A percentile compares a stretch with the other conserved stretches of the same genome.
Evolutionary conservation across 495 filamentous ascomycete species (phyloP).

Genomic region (Penicillium manginii): DNA sequence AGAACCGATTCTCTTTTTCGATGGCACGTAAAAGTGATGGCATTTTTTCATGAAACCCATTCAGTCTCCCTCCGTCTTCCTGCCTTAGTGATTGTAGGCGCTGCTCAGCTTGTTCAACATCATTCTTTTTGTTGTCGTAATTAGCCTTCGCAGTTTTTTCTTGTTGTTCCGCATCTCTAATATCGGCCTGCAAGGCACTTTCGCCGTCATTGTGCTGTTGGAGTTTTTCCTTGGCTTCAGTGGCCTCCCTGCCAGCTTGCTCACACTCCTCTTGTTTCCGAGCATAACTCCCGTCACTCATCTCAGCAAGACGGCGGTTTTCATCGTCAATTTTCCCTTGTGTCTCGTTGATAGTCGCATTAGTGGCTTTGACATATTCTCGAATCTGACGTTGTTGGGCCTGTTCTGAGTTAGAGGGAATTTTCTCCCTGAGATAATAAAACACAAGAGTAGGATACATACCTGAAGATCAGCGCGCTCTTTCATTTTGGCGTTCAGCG

Average conservation of each 20-base stretch:
- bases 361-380: conserved; percentile 48
- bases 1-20: conserved; percentile 66
- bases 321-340: conserved; percentile 50
- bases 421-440: not conserved
- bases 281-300: conserved; percentile 57
- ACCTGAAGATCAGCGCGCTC: conserved; percentile 53
- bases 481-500: conserved; percentile 42
- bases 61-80: conserved; percentile 54
- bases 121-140: conserved; percentile 34
- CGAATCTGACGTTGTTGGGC: conserved; percentile 55
- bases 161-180: conserved; percentile 42
- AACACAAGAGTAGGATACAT: conserved; percentile 10
- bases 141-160: conserved; percentile 27
- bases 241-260: conserved; percentile 36
- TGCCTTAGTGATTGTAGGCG: conserved; percentile 50
- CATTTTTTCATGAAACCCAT: conserved; percentile 65
- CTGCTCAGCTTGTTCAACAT: conserved; percentile 49
- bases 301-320: conserved; percentile 51
- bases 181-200: conserved; percentile 33
- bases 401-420: conserved; percentile 34
- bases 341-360: conserved; percentile 42
- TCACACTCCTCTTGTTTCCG: conserved; percentile 52
- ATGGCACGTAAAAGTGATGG: conserved; percentile 68
- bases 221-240: conserved; percentile 32
- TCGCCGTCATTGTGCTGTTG: conserved; percentile 37